phyloP scores from a whole-genome alignment of 441 rosid genomes.

The Kokia cookei region DNA sequence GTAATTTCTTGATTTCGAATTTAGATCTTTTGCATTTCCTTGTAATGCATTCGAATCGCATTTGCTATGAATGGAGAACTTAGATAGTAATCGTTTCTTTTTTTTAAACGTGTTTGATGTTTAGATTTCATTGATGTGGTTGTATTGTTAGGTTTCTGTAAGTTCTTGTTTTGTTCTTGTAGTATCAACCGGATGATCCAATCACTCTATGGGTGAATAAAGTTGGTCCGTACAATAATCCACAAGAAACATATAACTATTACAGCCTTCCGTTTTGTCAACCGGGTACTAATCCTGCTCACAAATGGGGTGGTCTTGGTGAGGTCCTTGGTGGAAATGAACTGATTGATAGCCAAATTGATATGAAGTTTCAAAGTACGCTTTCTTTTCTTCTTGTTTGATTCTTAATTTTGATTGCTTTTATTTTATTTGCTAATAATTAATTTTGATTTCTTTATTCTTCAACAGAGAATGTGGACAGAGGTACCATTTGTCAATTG shows the following conservation, averaged over 20 bases:
- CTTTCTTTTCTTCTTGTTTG: constrained; percentile 12
- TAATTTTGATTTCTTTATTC: neutral
- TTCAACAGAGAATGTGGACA: constrained; percentile 64
- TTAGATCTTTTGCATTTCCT: constrained; percentile 20
- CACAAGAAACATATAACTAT: constrained; percentile 99
- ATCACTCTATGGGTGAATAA: constrained; percentile 98
- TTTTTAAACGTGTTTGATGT: neutral
- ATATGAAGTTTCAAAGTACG: constrained; percentile 78
- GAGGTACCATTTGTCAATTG: constrained; percentile 50
- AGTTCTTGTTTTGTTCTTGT: constrained; percentile 17
- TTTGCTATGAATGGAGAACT: neutral
- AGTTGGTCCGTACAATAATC: constrained; percentile 99
- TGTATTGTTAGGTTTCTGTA: neutral
- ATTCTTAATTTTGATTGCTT: constrained; percentile 7
- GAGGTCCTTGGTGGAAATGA: constrained; percentile 99
- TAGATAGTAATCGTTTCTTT: neutral
- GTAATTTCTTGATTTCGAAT: neutral
- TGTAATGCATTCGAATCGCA: neutral
- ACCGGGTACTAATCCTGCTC: constrained; percentile 50
- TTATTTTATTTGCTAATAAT: neutral
- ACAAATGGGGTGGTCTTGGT: constrained; percentile 99
- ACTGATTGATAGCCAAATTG: constrained; percentile 89
- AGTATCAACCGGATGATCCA: constrained; percentile 79
- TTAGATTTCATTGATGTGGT: neutral
- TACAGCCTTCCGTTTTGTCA: constrained; percentile 98